Percentiles rank a stretch among this genome's conserved stretches.
Evolutionary conservation across 1,139 yeast species (phyloP).

Genomic region (Suhomyces yuchorum): DNA sequence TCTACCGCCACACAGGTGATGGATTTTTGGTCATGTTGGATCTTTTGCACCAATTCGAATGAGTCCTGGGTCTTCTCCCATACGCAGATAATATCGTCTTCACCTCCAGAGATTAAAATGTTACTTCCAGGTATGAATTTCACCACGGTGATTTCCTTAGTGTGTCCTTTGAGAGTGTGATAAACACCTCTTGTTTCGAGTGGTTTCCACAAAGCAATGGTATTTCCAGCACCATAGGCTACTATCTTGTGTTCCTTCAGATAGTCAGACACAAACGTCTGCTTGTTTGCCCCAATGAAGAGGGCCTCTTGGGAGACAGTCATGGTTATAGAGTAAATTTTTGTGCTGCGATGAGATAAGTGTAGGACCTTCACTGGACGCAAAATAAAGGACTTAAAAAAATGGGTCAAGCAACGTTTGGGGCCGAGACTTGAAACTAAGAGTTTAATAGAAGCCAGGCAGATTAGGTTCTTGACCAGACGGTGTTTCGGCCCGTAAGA

Average conservation of each 20-base stretch:
- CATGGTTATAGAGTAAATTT: constrained; percentile 2
- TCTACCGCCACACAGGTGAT: constrained; percentile 51
- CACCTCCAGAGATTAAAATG: constrained; percentile 61
- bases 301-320: constrained; percentile 50
- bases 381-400: neutral
- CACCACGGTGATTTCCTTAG: constrained; percentile 59
- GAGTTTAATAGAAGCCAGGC: no score
- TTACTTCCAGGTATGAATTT: constrained; percentile 52
- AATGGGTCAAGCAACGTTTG: no score
- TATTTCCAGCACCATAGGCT: constrained; percentile 77
- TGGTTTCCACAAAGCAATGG: constrained; percentile 79
- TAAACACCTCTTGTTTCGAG: constrained; percentile 49
- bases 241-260: constrained; percentile 41
- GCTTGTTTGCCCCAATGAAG: constrained; percentile 80
- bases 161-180: constrained; percentile 60
- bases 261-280: constrained; percentile 67
- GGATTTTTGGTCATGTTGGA: constrained; percentile 47
- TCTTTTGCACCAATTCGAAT: constrained; percentile 34
- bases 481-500: no score
- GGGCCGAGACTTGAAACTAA: no score
- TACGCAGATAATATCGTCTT: constrained; percentile 60
- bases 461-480: no score
- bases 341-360: constrained; percentile 5
- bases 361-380: neutral
- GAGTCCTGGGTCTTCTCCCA: constrained; percentile 47